Evolutionary conservation across 2,329 filamentous ascomycete species (phyloP).

Genomic region (Beauveria sp.): DNA sequence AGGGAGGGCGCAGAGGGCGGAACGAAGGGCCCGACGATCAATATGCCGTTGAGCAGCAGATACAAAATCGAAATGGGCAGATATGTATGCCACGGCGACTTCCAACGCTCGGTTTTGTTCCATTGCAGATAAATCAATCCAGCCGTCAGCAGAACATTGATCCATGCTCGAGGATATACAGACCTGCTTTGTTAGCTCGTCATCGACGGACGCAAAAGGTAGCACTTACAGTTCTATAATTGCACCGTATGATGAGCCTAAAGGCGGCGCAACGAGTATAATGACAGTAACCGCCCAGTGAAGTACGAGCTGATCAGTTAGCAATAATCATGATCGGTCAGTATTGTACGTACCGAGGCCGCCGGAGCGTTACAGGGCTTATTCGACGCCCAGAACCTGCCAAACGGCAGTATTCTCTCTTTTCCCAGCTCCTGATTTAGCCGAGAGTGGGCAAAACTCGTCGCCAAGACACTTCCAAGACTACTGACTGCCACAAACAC

Average conservation of each 20-base stretch:
- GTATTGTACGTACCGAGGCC: constrained; percentile 33
- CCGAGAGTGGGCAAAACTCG: constrained; percentile 51
- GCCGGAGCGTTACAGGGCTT: constrained; percentile 59
- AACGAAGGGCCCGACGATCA: constrained; percentile 47
- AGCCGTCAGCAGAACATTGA: constrained; percentile 42
- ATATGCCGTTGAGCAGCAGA: constrained; percentile 43
- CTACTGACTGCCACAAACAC: constrained; percentile 55
- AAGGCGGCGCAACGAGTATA: constrained; percentile 58
- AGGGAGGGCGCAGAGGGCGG: constrained; percentile 42
- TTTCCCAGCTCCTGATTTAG: constrained; percentile 61
- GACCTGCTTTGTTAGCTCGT: constrained; percentile 21
- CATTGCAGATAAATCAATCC: constrained; percentile 46
- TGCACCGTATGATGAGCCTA: constrained; percentile 63
- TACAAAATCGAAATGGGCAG: constrained; percentile 42
- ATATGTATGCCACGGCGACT: constrained; percentile 43
- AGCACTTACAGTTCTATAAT: constrained; percentile 43
- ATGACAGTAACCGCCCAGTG: constrained; percentile 61
- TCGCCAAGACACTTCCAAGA: constrained; percentile 53
- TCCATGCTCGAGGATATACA: constrained; percentile 47
- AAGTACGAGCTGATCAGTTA: constrained; percentile 40
- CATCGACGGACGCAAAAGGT: too few relatives aligned
- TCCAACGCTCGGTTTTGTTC: constrained; percentile 43
- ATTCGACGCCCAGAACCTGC: constrained; percentile 61
- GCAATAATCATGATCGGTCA: not conserved
- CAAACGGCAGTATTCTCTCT: constrained; percentile 60